Percentiles rank a stretch among this genome's conserved stretches.
Conservation (phyloP, 306 rosid genomes). For the Prunus fruticosa region DNA sequence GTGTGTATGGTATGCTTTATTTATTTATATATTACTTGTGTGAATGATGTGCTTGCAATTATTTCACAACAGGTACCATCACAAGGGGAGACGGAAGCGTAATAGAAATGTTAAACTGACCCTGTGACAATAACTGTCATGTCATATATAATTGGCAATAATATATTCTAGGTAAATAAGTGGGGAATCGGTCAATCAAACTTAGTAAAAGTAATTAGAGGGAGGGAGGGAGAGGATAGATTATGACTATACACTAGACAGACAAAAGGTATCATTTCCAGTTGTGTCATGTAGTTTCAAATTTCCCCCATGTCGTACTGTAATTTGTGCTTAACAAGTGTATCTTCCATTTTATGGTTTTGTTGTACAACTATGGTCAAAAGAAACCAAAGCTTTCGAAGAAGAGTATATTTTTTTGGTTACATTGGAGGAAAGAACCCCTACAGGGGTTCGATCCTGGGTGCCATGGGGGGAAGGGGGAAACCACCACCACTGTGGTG, state of each 20-base stretch:
- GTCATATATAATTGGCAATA: background rate
- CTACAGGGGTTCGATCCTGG: too few species aligned
- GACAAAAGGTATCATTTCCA: conserved; percentile 59
- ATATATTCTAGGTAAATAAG: conserved; percentile 68
- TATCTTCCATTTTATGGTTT: background rate
- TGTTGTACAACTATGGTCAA: conserved; percentile 52
- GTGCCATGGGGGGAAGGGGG: too few species aligned
- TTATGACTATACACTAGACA: conserved; percentile 51
- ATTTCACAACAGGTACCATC: too few species aligned
- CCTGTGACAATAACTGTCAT: too few species aligned
- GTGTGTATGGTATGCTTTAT: too few species aligned
- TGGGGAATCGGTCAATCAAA: conserved; percentile 94
- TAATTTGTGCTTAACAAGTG: background rate
- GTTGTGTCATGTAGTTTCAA: background rate
- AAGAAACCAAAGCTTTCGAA: conserved; percentile 59
- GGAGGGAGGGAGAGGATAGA: conserved; percentile 84
- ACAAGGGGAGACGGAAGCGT: too few species aligned
- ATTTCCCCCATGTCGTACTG: background rate
- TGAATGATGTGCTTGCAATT: too few species aligned
- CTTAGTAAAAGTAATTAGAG: conserved; percentile 76
- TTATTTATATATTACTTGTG: too few species aligned
- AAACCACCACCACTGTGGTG: too few species aligned
- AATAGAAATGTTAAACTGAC: too few species aligned
- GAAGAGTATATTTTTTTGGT: conserved; percentile 75
- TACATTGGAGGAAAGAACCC: too few species aligned